Evolutionary conservation across 2,329 filamentous ascomycete genomes (phyloP).

Genomic region (Calonectria hongkongensis): DNA sequence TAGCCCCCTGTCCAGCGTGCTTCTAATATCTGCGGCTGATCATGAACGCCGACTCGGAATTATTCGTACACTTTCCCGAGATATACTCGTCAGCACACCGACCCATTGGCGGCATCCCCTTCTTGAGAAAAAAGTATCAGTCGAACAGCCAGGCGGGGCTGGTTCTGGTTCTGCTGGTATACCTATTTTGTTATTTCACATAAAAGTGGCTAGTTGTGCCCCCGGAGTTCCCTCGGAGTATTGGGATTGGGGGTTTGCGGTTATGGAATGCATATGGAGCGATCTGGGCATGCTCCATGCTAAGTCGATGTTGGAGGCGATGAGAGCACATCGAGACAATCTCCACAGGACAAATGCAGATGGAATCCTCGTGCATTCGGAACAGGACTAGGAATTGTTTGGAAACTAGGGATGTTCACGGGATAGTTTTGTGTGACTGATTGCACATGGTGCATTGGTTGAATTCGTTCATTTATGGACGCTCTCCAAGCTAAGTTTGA

Average conservation of each 20-base stretch:
- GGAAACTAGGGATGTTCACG: conserved; percentile 14
- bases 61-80: conserved; percentile 64
- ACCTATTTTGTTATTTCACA: conserved; percentile 69
- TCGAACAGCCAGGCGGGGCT: conserved; percentile 61
- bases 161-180: conserved; percentile 69
- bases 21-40: conserved; percentile 56
- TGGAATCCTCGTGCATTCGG: conserved; percentile 22
- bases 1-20: conserved; percentile 62
- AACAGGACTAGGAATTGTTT: conserved; percentile 1
- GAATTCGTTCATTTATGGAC: background rate
- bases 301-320: conserved; percentile 64
- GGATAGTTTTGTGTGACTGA: conserved; percentile 18
- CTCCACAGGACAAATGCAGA: conserved; percentile 38
- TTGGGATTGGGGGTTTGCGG: conserved; percentile 66
- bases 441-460: conserved; percentile 27
- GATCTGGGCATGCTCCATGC: conserved; percentile 72
- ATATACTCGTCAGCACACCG: conserved; percentile 67
- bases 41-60: conserved; percentile 58
- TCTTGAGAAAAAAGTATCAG: conserved; percentile 60
- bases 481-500: background rate
- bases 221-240: conserved; percentile 65
- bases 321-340: conserved; percentile 56
- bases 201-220: conserved; percentile 68
- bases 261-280: conserved; percentile 69
- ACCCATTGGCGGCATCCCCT: conserved; percentile 72